These are phyloP conservation scores for Trypanosoma caninum DNA, from an alignment of 208 protist genomes.

Conservation along the genomic window DNA sequence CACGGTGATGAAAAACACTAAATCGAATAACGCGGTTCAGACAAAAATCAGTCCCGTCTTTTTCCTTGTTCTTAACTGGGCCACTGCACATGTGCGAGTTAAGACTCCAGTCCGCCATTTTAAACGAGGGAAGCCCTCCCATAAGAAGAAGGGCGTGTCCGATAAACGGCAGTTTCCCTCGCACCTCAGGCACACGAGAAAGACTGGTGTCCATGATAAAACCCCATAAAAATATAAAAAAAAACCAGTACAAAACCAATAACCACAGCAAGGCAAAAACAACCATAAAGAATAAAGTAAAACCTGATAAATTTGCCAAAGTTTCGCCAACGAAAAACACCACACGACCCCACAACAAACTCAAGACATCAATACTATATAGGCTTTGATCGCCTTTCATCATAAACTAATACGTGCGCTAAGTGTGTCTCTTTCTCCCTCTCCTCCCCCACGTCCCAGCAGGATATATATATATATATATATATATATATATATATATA, in stretches of 20 bases:
- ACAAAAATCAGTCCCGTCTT: background rate
- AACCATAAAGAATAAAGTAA: conserved; percentile 1
- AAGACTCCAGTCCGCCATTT: conserved; percentile 82
- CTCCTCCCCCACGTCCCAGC: background rate
- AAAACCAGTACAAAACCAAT: conserved; percentile 41
- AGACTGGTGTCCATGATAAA: conserved; percentile 68
- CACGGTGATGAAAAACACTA: conserved; percentile 71
- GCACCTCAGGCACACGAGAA: conserved; percentile 56
- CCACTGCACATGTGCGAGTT: conserved; percentile 32
- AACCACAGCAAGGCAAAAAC: conserved; percentile 22
- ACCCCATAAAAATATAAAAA: conserved; percentile 45
- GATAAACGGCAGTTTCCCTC: conserved; percentile 60
- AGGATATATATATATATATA: too few species aligned
- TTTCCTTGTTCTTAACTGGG: conserved; percentile 10
- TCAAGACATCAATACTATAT: background rate
- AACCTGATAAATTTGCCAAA: background rate
- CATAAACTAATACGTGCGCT: too few species aligned
- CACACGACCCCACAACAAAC: background rate
- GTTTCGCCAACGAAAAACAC: background rate
- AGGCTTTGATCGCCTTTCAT: too few species aligned
- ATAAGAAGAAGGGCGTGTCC: conserved; percentile 72
- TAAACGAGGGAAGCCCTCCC: conserved; percentile 61
- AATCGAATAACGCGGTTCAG: conserved; percentile 63
- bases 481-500: too few species aligned
- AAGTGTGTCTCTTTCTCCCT: too few species aligned